phyloP scores from a whole-genome alignment of 805 yeast genomes.

The Brettanomyces anomalus region DNA sequence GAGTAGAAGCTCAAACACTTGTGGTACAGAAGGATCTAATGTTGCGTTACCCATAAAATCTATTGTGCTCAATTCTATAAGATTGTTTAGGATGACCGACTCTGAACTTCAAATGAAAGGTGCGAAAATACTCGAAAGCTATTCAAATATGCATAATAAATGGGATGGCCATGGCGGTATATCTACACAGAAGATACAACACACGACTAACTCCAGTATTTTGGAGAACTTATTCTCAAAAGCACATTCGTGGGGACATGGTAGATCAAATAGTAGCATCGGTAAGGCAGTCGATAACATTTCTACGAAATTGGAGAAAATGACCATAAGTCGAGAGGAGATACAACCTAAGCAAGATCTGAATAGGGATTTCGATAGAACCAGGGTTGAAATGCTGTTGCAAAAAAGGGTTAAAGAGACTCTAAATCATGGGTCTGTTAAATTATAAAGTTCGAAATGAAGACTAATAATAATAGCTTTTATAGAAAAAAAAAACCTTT shows the following conservation, averaged over 20 bases:
- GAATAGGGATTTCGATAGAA: conserved; percentile 33
- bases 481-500: not conserved
- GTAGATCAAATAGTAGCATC: not conserved
- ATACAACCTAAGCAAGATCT: not conserved
- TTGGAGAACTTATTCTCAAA: not conserved
- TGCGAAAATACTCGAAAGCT: conserved; percentile 7
- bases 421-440: conserved; percentile 12
- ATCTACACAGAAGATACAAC: conserved; percentile 1
- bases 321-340: conserved; percentile 9
- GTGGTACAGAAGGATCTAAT: not conserved
- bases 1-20: not conserved
- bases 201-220: not conserved
- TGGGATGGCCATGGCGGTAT: conserved; percentile 9
- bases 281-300: not conserved
- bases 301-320: not conserved
- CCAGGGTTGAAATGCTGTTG: conserved; percentile 38
- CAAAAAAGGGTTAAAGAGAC: conserved; percentile 32
- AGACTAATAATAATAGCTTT: no score
- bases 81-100: conserved; percentile 6
- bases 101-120: conserved; percentile 1
- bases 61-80: conserved; percentile 14
- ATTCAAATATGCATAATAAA: conserved; percentile 16
- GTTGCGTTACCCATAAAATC: conserved; percentile 6
- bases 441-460: no score
- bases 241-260: not conserved